phyloP scores from a whole-genome alignment of 108 stramenopile genomes.

The Nitzschia sp. region DNA sequence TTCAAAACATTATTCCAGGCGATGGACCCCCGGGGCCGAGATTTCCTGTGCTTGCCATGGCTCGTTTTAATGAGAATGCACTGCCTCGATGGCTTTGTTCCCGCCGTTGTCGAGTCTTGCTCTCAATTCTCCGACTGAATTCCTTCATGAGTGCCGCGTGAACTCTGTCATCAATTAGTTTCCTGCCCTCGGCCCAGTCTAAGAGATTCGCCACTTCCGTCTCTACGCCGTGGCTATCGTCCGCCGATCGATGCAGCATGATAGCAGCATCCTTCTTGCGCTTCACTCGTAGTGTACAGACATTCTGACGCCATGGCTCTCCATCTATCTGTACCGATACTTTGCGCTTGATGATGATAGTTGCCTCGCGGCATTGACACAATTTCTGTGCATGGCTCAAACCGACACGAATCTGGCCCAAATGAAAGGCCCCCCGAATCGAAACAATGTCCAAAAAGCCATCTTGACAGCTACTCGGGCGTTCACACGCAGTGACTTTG shows the following conservation, averaged over 20 bases:
- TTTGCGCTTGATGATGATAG: slow-evolving; percentile 68
- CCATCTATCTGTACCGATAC: slow-evolving; percentile 88
- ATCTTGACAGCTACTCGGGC: slow-evolving; percentile 82
- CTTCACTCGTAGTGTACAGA: slow-evolving; percentile 50
- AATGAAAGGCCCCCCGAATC: slow-evolving; percentile 79
- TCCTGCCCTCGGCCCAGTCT: slow-evolving; percentile 74
- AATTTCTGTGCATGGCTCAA: slow-evolving; percentile 72
- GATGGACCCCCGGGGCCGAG: neutral
- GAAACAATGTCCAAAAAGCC: slow-evolving; percentile 86
- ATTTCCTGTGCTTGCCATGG: slow-evolving; percentile 15
- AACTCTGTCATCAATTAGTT: slow-evolving; percentile 59
- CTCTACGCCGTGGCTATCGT: slow-evolving; percentile 74
- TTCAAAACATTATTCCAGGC: slow-evolving; percentile 13
- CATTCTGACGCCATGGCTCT: slow-evolving; percentile 84
- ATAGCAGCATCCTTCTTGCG: slow-evolving; percentile 67
- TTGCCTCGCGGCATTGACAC: slow-evolving; percentile 78
- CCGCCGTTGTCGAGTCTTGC: slow-evolving; percentile 51
- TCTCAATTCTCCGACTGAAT: slow-evolving; percentile 80
- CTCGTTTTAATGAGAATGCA: slow-evolving; percentile 17
- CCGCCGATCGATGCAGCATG: slow-evolving; percentile 75
- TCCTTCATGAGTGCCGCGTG: slow-evolving; percentile 74
- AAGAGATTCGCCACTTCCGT: slow-evolving; percentile 78
- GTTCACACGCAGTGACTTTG: slow-evolving; percentile 63
- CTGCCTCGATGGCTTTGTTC: neutral
- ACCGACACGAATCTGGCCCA: slow-evolving; percentile 90